These are phyloP conservation scores for Candida michaelii DNA, from an alignment of 805 yeast species.

Conservation along the genomic window DNA sequence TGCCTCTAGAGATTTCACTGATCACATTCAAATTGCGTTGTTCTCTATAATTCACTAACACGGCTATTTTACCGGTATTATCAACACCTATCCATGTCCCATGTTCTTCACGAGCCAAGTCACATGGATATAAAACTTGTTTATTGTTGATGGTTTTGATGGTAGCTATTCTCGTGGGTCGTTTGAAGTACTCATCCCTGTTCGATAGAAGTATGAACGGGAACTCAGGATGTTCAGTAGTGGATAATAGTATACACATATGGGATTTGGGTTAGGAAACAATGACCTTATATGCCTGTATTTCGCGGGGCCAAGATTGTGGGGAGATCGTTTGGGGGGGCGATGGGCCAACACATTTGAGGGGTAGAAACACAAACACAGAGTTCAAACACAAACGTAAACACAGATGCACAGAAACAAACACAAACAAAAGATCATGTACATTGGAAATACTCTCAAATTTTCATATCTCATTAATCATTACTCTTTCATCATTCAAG, in stretches of 20 bases:
- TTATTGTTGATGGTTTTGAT: constrained; percentile 30
- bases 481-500: no score
- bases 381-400: no score
- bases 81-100: constrained; percentile 93
- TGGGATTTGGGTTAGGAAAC: background rate
- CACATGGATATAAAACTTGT: constrained; percentile 65
- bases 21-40: constrained; percentile 21
- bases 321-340: background rate
- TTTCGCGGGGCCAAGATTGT: constrained; percentile 4
- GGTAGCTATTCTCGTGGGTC: constrained; percentile 67
- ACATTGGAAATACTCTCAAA: no score
- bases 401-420: no score
- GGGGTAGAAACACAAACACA: no score
- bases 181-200: constrained; percentile 77
- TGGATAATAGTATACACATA: constrained; percentile 80
- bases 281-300: background rate
- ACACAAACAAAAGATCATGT: no score
- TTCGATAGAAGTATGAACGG: constrained; percentile 78
- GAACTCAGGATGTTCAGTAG: constrained; percentile 68
- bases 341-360: no score
- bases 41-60: constrained; percentile 74
- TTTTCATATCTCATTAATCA: no score
- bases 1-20: constrained; percentile 52
- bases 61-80: constrained; percentile 59
- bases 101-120: constrained; percentile 66